Percentiles rank a stretch among this genome's conserved stretches.
Evolutionary conservation across 495 filamentous ascomycete genomes (phyloP).

Genomic region (Lophiotrema nucula): DNA sequence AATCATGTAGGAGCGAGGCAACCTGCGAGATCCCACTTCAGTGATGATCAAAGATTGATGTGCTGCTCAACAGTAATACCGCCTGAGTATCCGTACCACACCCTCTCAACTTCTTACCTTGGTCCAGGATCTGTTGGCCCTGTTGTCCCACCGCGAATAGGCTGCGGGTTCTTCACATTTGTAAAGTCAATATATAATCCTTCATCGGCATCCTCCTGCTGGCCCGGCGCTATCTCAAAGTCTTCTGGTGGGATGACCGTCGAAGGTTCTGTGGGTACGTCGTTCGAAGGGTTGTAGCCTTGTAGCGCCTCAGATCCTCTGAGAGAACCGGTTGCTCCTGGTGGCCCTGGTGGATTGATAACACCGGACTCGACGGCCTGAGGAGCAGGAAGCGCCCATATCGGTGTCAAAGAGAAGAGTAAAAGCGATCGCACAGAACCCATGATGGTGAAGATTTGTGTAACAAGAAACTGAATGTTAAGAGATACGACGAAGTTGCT

Average conservation of each 20-base stretch:
- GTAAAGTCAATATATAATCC: conserved; percentile 65
- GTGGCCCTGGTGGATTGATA: background rate
- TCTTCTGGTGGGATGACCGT: conserved; percentile 30
- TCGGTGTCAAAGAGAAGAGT: background rate
- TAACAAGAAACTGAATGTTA: too few relatives aligned
- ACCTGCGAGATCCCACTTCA: too few relatives aligned
- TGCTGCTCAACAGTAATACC: too few relatives aligned
- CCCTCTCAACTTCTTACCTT: conserved; percentile 50
- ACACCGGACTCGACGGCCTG: background rate
- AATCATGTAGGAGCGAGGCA: too few relatives aligned
- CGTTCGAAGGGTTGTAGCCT: conserved; percentile 8
- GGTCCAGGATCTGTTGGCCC: conserved; percentile 65
- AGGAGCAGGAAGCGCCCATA: conserved; percentile 7
- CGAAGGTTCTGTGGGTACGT: conserved; percentile 9
- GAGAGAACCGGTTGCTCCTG: conserved; percentile 9
- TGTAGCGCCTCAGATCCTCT: conserved; percentile 8
- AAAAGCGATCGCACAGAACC: too few relatives aligned
- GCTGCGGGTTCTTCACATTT: conserved; percentile 62
- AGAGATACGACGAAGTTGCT: too few relatives aligned
- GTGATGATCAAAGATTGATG: too few relatives aligned
- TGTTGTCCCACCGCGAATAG: conserved; percentile 52
- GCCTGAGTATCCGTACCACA: too few relatives aligned
- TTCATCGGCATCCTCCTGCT: conserved; percentile 55
- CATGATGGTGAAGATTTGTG: too few relatives aligned
- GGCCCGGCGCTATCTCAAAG: conserved; percentile 50